A percentile compares a stretch with the other conserved stretches of the same genome.
These are phyloP conservation scores for Pterulicium gracile DNA, from an alignment of 1,284 basidiomycete species.

Conservation along the genomic window DNA sequence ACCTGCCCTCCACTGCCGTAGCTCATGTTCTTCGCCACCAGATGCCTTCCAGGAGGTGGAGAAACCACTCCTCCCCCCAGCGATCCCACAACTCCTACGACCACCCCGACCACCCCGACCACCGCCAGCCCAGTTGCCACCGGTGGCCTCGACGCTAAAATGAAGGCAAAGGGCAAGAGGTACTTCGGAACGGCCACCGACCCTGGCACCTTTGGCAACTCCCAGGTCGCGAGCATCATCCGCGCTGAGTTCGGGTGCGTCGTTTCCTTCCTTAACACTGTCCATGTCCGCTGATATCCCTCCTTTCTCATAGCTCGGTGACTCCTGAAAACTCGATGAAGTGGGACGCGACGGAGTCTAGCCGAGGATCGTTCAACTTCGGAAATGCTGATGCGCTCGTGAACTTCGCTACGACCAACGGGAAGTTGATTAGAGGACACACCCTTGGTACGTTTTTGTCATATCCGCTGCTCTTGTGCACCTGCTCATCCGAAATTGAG, in stretches of 20 bases:
- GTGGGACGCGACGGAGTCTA: constrained; percentile 16
- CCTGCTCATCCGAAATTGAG: not conserved
- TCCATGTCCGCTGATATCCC: constrained; percentile 16
- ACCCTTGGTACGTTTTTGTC: constrained; percentile 26
- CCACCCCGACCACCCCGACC: constrained; percentile 4
- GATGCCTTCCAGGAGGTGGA: constrained; percentile 17
- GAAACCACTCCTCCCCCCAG: constrained; percentile 7
- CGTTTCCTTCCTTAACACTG: not conserved
- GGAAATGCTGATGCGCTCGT: constrained; percentile 29
- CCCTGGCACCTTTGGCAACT: constrained; percentile 19
- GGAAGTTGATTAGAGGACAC: constrained; percentile 35
- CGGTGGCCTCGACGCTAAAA: constrained; percentile 18
- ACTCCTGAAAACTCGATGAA: constrained; percentile 26
- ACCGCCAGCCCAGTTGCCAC: not conserved
- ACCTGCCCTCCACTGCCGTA: not conserved
- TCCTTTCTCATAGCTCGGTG: constrained; percentile 20
- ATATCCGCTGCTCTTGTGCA: not conserved
- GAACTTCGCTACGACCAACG: constrained; percentile 34
- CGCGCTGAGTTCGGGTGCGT: not conserved
- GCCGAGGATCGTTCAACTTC: constrained; percentile 26
- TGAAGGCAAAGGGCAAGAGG: constrained; percentile 20
- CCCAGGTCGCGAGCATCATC: constrained; percentile 9
- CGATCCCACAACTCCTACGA: constrained; percentile 8
- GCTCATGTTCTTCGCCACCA: constrained; percentile 6
- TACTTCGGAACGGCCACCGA: constrained; percentile 23